A percentile compares a stretch with the other conserved stretches of the same genome.
Evolutionary conservation across 164 flowering plant genomes (phyloP).

Genomic region (Nelumbo lutea): DNA sequence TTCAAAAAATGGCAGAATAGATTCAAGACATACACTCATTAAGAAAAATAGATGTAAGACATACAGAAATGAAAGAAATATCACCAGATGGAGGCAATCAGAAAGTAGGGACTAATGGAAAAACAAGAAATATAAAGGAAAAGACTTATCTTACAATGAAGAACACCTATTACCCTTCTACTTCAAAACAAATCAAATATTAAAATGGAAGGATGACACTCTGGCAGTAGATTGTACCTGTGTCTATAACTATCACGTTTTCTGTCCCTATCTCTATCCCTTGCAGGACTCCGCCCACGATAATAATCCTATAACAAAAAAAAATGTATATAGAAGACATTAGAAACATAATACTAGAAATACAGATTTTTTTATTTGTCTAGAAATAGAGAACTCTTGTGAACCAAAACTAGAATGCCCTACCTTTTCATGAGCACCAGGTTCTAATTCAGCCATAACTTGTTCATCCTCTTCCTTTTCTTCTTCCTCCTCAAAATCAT

Average conservation of each 20-base stretch:
- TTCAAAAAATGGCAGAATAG: too few relatives aligned
- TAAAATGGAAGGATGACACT: neutral
- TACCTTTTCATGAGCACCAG: conserved; percentile 65
- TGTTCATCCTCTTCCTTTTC: conserved; percentile 89
- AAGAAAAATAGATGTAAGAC: too few relatives aligned
- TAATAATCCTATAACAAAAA: conserved; percentile 50
- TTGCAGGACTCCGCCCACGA: conserved; percentile 72
- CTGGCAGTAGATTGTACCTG: conserved; percentile 39
- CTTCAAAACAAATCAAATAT: too few relatives aligned
- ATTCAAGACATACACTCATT: too few relatives aligned
- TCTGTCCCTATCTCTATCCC: conserved; percentile 90
- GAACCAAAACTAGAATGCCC: neutral
- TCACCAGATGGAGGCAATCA: too few relatives aligned
- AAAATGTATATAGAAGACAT: neutral
- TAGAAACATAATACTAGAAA: neutral
- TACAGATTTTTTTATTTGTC: too few relatives aligned
- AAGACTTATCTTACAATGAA: too few relatives aligned
- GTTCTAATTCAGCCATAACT: conserved; percentile 43
- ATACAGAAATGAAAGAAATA: too few relatives aligned
- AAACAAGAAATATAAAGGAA: too few relatives aligned
- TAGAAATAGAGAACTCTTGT: neutral
- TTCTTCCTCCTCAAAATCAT: conserved; percentile 98
- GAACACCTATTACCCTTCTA: too few relatives aligned
- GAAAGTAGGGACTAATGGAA: too few relatives aligned
- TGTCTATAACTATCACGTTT: conserved; percentile 81